Conservation (phyloP, 2,329 filamentous ascomycete species). For the Hymenoscyphus fructigenus region DNA sequence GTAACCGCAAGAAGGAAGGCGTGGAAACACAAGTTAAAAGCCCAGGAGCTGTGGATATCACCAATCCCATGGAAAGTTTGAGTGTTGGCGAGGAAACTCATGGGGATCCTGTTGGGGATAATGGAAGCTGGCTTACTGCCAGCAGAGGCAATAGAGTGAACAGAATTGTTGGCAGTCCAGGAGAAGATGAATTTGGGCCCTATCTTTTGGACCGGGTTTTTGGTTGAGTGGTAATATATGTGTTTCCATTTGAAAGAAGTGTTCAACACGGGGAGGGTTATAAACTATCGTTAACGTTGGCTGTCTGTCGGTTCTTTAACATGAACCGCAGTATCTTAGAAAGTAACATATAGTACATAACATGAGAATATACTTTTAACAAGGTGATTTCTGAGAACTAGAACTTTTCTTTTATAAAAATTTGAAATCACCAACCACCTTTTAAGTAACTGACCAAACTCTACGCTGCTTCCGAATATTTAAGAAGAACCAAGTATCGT, state of each 20-base stretch:
- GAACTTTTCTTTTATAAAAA: no score
- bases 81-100: constrained; percentile 46
- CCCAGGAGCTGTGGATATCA: constrained; percentile 36
- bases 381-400: no score
- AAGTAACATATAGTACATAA: background rate
- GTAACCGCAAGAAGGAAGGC: constrained; percentile 54
- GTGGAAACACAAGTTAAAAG: constrained; percentile 35
- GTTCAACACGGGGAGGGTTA: background rate
- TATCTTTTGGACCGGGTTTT: constrained; percentile 62
- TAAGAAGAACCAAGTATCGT: no score
- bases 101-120: constrained; percentile 66
- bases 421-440: no score
- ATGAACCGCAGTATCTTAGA: background rate
- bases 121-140: constrained; percentile 71
- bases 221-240: constrained; percentile 13
- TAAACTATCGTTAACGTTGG: background rate
- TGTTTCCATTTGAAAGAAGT: background rate
- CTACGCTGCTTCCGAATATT: no score
- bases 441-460: no score
- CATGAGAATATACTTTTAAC: background rate
- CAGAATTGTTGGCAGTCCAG: constrained; percentile 70
- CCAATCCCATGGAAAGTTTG: constrained; percentile 39
- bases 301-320: background rate
- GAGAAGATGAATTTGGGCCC: constrained; percentile 63
- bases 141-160: constrained; percentile 77